Evolutionary conservation across 805 yeast species (phyloP), one percentile per base, ranked within the genome.

Genomic region (Kodamaea kaohsiungensis): DNA sequence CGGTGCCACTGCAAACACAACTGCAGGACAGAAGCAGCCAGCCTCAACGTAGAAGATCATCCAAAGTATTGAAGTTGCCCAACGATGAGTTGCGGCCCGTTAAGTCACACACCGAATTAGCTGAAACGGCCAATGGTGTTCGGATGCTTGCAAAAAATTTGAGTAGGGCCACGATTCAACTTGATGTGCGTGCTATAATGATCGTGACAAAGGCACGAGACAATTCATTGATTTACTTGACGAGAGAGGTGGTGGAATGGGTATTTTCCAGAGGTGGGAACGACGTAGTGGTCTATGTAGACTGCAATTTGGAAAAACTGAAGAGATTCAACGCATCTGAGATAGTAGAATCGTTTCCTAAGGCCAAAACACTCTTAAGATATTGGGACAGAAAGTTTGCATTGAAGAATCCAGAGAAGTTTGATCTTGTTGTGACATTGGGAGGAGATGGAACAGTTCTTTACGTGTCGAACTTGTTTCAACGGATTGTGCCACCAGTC

Each of bases 181-280:
- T 91, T 17, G 86, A 87, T 53, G 85, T 88, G 16, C 79, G 80
- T 46, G 83, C 89, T 15, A 83, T 91, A 16, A 79, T 91, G 84
- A 83, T 91, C 12, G 91, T 91, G 16, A 91, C 97, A n/a, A 91
- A 91, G 68, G 95, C 96, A 1, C 78, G 96, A 52, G 97, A 91
- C 66, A 86, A 88, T 61, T 85, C 91, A 6, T 72, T 91, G 51
- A 84, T 88, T 6, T 85, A 83, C 62, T 72, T 90, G 46, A 89
- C 97, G 0, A 77, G 93, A 54, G 95, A 89, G 62, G 75, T 91
- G 59, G 86, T 90, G 0, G 90, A 84, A 61, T 91, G 95, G 93
- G 68, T 91, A 27, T 66, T 91, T 39, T 59, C 69, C 13, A 59
- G 71, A 19, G 27, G 17, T 9, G 67, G 70, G 30, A 63, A 63